phyloP scores from a whole-genome alignment of 2,329 filamentous ascomycete species.

The Epichloe sibirici region DNA sequence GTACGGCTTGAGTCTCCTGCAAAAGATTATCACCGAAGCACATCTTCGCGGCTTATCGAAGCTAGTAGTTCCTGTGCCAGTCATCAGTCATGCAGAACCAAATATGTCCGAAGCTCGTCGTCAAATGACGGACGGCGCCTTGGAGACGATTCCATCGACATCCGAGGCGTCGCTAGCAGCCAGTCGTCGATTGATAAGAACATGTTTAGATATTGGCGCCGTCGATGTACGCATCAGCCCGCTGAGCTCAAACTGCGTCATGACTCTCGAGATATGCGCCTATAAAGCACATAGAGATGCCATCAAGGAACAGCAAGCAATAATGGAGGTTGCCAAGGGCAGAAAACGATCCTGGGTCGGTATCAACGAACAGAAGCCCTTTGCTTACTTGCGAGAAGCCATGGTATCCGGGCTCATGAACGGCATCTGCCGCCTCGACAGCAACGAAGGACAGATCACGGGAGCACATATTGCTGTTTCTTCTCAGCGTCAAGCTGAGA shows the following conservation, averaged over 20 bases:
- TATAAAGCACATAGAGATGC: conserved; percentile 73
- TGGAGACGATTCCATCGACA: conserved; percentile 23
- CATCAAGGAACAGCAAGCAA: conserved; percentile 56
- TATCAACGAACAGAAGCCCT: conserved; percentile 71
- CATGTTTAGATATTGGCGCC: conserved; percentile 75
- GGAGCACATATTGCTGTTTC: conserved; percentile 57
- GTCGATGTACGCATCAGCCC: conserved; percentile 77
- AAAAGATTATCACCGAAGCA: conserved; percentile 45
- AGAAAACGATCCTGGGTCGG: conserved; percentile 89
- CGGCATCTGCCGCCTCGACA: conserved; percentile 65
- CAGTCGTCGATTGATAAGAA: conserved; percentile 40
- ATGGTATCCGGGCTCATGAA: conserved; percentile 91
- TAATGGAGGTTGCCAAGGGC: conserved; percentile 59
- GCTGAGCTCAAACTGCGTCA: conserved; percentile 58
- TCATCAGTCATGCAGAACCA: conserved; percentile 31
- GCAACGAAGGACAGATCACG: conserved; percentile 49
- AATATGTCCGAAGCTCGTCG: conserved; percentile 16
- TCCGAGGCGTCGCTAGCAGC: conserved; percentile 15
- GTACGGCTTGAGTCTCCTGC: conserved; percentile 42
- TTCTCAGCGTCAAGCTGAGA: conserved; percentile 48
- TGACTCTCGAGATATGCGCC: conserved; percentile 68
- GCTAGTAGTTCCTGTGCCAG: conserved; percentile 42
- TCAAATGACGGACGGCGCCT: conserved; percentile 25
- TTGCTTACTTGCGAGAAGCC: conserved; percentile 77
- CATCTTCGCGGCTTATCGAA: conserved; percentile 43